Conservation (phyloP, 257 asterid species). For the Nicotiana attenuata region DNA sequence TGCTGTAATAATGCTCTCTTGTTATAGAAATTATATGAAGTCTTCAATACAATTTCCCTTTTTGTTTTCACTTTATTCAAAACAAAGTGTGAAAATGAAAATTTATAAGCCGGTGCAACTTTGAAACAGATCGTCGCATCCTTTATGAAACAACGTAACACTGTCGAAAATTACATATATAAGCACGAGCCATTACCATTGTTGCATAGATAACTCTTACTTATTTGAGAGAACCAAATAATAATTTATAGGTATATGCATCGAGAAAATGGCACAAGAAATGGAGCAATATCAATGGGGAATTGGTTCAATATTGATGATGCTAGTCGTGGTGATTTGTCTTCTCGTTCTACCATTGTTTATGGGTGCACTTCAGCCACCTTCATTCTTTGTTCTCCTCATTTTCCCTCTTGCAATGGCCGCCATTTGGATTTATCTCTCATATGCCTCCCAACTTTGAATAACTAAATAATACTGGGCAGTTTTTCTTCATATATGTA, state of each 20-base stretch:
- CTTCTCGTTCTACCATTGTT: slow-evolving; percentile 37
- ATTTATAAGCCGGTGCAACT: neutral
- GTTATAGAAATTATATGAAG: neutral
- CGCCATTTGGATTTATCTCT: slow-evolving; percentile 32
- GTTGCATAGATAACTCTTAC: neutral
- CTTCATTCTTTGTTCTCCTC: slow-evolving; percentile 19
- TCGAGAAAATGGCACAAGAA: slow-evolving; percentile 1
- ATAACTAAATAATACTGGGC: neutral
- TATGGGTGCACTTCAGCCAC: slow-evolving; percentile 40
- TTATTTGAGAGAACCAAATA: neutral
- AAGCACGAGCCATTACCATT: neutral
- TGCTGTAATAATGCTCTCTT: neutral
- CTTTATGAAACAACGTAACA: neutral
- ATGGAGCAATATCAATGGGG: slow-evolving; percentile 48
- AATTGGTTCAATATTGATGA: slow-evolving; percentile 32
- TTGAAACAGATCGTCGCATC: neutral
- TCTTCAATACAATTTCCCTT: neutral
- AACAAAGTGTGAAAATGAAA: neutral
- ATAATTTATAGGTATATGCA: no score
- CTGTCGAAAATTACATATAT: neutral
- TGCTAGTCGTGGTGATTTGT: slow-evolving; percentile 34
- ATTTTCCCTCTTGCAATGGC: slow-evolving; percentile 37
- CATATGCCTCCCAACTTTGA: slow-evolving; percentile 24
- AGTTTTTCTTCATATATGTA: neutral
- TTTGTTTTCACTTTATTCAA: neutral